Conservation (phyloP, 148 eudicot genomes). For the Fagopyrum esculentum region DNA sequence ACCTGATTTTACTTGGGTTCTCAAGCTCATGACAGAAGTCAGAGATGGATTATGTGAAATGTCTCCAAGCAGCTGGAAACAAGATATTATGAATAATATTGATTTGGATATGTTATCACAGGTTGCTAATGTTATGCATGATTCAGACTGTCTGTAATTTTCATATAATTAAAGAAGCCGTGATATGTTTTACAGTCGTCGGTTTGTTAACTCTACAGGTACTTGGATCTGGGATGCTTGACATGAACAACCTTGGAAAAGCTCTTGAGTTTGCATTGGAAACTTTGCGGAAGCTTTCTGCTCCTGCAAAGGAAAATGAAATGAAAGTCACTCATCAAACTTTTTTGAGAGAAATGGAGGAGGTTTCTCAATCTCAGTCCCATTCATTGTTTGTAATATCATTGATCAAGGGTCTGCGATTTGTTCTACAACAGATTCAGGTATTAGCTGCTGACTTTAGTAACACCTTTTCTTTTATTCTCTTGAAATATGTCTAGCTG, state of each 20-base stretch:
- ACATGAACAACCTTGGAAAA: constrained; percentile 67
- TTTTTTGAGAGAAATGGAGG: constrained; percentile 49
- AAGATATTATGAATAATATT: constrained; percentile 60
- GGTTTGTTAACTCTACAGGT: constrained; percentile 33
- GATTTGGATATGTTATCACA: constrained; percentile 70
- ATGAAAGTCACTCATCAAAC: constrained; percentile 54
- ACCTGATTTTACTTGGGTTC: constrained; percentile 62
- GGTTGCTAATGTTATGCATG: constrained; percentile 29
- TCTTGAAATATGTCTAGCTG: background rate
- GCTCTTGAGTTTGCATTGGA: constrained; percentile 61
- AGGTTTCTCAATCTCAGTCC: constrained; percentile 34
- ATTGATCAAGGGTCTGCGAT: constrained; percentile 77
- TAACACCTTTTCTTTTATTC: background rate
- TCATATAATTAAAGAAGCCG: background rate
- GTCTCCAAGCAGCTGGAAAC: constrained; percentile 79
- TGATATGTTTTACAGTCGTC: background rate
- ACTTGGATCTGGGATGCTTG: constrained; percentile 50
- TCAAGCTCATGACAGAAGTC: constrained; percentile 81
- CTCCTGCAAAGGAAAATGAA: constrained; percentile 75
- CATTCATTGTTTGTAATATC: constrained; percentile 43
- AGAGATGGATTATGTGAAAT: constrained; percentile 81
- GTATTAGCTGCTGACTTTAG: constrained; percentile 23
- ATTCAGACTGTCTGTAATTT: background rate
- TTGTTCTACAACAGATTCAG: constrained; percentile 79
- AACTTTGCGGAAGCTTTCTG: constrained; percentile 73